Base-by-base conservation (phyloP, 306 rosid species). In the Rosa chinensis region DNA sequence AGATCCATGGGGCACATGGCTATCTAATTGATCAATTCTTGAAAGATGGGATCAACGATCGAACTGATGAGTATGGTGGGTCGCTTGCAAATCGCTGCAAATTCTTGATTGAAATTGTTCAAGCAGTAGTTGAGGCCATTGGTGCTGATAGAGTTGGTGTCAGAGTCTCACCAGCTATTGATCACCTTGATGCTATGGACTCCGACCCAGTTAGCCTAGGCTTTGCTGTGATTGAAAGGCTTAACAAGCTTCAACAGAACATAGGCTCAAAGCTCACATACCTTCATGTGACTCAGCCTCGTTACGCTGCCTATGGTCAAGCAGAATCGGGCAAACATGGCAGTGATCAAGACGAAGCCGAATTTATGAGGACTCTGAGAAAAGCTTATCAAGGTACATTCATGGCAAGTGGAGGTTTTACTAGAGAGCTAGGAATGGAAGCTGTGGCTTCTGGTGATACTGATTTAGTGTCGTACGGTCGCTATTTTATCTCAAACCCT, bases 1-100 rank as follows among this genome's bases (percentile, higher is more conserved):
- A 95, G 85, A 87, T 95, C 82, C 99, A 95, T 66, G 93, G 95
- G 32, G 99, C 98, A 23, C 99, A 93, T 42, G 97, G 99, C 52
- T 95, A 95, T 71, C 94, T 92, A 43, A 84, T 82, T 2, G 91
- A 88, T 70, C 87, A 86, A 58, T 83, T 83, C 79, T 49, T 90
- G 56, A 89, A 86, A 76, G 88, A 84, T 62, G 85, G 89, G 32
- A 90, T 87, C 70, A 89, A 84, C 39, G 89, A 81, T 67, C 80
- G 93, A 74, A 84, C 89, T 0, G 93, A 93, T 47, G 90, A 85
- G 77, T 93, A 86, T 5, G 95, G 98, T 6, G 98, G 98, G 55
- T 87, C 96, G 6, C 75, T 82, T 21, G 81, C 81, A 47, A 92
- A 93, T 71, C 71, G 98, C 16, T 90, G 90, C 87, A 90, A 82